These are phyloP conservation scores for Solanum tacnaense DNA, from an alignment of 257 asterid species.

Conservation along the genomic window DNA sequence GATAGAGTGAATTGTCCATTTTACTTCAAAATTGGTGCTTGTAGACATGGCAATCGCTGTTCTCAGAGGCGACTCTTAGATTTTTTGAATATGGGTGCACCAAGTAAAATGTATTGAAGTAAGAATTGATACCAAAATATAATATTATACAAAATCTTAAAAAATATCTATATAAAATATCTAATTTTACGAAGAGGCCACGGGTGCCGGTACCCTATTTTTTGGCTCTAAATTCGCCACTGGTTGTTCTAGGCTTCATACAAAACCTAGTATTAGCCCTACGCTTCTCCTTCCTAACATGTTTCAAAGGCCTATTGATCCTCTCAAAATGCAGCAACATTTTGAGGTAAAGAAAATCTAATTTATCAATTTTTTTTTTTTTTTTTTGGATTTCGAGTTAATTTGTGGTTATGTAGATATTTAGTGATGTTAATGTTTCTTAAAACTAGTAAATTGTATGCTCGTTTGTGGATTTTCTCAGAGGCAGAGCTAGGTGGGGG, in stretches of 20 bases:
- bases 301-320: conserved; percentile 18
- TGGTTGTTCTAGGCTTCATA: conserved; percentile 17
- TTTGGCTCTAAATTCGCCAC: too few relatives aligned
- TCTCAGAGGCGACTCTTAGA: too few relatives aligned
- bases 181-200: too few relatives aligned
- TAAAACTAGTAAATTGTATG: background rate
- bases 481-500: too few relatives aligned
- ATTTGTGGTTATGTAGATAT: background rate
- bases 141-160: too few relatives aligned
- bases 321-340: conserved; percentile 15
- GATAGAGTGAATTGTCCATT: conserved; percentile 20
- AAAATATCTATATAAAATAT: too few relatives aligned
- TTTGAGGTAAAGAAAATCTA: background rate
- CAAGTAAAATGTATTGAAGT: too few relatives aligned
- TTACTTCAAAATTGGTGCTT: conserved; percentile 26
- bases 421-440: background rate
- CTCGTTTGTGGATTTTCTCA: background rate
- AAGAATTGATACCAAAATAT: too few relatives aligned
- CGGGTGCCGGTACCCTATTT: too few relatives aligned
- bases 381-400: background rate
- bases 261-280: conserved; percentile 9
- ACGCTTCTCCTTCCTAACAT: conserved; percentile 11
- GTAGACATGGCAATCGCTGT: conserved; percentile 20
- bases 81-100: too few relatives aligned
- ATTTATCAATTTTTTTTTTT: background rate